Base-by-base conservation (phyloP, 2,329 filamentous ascomycete genomes). In the Cryphonectria radicalis region DNA sequence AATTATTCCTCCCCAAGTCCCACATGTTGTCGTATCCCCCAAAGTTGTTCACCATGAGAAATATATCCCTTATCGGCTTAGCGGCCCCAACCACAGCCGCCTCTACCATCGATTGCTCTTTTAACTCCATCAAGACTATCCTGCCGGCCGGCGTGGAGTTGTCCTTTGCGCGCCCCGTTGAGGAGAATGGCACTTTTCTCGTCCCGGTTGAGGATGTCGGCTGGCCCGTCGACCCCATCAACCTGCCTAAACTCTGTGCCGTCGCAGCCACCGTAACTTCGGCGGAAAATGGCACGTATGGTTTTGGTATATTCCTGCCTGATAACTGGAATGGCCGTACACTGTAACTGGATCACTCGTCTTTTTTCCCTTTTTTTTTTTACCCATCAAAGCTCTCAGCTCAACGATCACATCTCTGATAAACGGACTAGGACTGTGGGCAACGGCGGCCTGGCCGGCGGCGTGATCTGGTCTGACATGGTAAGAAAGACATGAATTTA, bases 361-460 rank as follows among this genome's bases (percentile, higher is more conserved):
- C 14, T 19, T 4, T 62, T 37, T 28, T 37, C 55, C n/a, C 28
- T 28, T 28, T 28, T 28, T 28, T 35, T 11, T 40, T 1, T 11
- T 11, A 10, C 10, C 2, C 13, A 43, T 43, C 42, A 43, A 43
- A 17, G 1, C 7, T 37, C 14, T 7, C 17, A n/a, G 55, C 25
- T 10, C 17, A 28, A 59, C 1, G 55, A 7, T 59, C 17, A 19
- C 57, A 10, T 32, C 14, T 22, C 28, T 62, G 28, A 32, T 6
- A n/a, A 37, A 2, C 22, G 13, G 57, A 37, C 17, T 32, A 63
- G 32, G 35, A 63, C 59, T 59, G 66, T 70, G 7, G 68, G 68
- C 11, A 80, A 80, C 63, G 78, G 78, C 7, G 79, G 77, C 0
- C 81, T 81, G 35, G 79, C 76, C 14, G 75, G 75, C 1, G 75